Base-by-base conservation (phyloP, 106 monocot genomes). In the Xerophyta viscosa region DNA sequence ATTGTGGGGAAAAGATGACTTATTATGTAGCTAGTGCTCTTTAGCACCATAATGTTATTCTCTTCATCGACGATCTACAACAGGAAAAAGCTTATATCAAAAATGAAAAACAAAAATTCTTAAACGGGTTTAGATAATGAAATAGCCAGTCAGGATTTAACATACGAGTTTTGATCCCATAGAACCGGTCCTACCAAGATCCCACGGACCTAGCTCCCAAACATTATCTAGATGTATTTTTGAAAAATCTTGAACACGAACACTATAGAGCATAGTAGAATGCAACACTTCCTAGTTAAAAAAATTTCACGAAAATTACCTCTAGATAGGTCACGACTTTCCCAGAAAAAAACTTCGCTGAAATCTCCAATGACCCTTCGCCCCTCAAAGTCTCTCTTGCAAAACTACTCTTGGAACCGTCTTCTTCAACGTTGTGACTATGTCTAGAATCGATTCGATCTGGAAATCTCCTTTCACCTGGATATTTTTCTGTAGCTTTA, bases 1-100 rank as follows among this genome's bases (percentile, higher is more conserved):
- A 52, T 29, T 30, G 26, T 39, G 11, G 86, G 73, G 17, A 80
- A 71, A 30, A 65, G 54, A 49, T 70, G 57, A 29, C 51, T 65
- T 10, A 67, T 15, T 22, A 26, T 42, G 17, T 18, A 11, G 20
- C 53, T 58, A 58, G 31, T 17, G 36, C 51, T 54, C 20, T 75
- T 58, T 22, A 49, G 52, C 27, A 31, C 43, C 29, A 55, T 26
- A 29, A 19, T 43, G 25, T 19, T 25, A 10, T 29, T 33, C 9
- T 61, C 53, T 19, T 54, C 43, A 39, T 67, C 48, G 14, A 29
- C 89, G 84, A 74, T 98, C 89, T 53, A 62, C 59, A 46, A 70
- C 68, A 3, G 82, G 79, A 41, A 80, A 58, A 31, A 74, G 74
- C 92, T 88, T 61, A 75, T 78, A 45, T 56, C 74, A 10, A n/a